Evolutionary conservation across 2,329 filamentous ascomycete species (phyloP), one percentile per base, ranked within the genome.

Genomic region (Colletotrichum sp.): DNA sequence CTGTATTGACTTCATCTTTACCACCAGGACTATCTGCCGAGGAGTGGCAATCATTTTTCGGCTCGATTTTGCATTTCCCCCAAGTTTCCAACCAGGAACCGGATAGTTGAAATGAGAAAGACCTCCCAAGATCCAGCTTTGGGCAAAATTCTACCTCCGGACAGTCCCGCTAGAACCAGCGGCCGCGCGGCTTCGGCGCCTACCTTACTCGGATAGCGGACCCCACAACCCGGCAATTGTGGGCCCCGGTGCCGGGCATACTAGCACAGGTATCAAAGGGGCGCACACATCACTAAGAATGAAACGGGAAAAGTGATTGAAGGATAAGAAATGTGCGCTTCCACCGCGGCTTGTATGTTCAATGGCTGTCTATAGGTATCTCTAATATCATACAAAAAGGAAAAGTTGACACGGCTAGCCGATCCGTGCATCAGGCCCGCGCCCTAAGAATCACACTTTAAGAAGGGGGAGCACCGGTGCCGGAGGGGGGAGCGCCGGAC

Each of bases 401-500:
- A 56, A 62, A 71, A 38, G 4, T 60, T 48, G 28, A 52, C 21
- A 5, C 24, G 34, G 48, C 15, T 21, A 58, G 30, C 58, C 21
- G 6, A 66, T 48, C 34, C n/a, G 34, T 28, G 12, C 43, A 43
- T 48, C 43, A 36, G 12, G 26, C 56, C 48, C 34, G 26, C 56
- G 21, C 61, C 36, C 30, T 6, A 26, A 32, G 3, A 21, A 32
- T 36, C 38, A 24, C 38, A 8, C 26, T 30, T 66, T 28, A 66
- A 15, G 72, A 71, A 38, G 52, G 36, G 36, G 61, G 68, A 28
- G 72, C 61, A 26, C 52, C 72, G 52, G 52, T 55, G 36, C 60
- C 67, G 21, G 48, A 71, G 30, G 72, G 72, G 18, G 71, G 67
- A 24, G 67, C 16, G 60, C 67, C 71, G 48, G 32, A 52, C 71